These are phyloP conservation scores for Boletus sp. DNA, from an alignment of 768 basidiomycete genomes.

Conservation along the genomic window DNA sequence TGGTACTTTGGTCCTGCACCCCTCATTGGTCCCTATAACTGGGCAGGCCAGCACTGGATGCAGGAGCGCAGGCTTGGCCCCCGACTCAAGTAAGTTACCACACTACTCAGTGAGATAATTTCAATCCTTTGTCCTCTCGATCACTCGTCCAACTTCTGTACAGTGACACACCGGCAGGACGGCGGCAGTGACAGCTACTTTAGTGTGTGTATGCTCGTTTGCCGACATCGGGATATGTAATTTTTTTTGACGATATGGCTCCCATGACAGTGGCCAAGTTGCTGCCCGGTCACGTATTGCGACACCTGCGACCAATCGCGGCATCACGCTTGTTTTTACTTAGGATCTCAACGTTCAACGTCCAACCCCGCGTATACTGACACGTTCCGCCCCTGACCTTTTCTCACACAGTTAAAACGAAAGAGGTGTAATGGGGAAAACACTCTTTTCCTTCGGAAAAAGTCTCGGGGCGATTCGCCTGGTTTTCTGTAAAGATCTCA, in stretches of 20 bases:
- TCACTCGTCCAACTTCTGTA: slow-evolving; percentile 65
- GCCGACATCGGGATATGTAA: not conserved
- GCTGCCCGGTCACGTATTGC: slow-evolving; percentile 46
- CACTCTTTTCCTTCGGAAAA: too few relatives aligned
- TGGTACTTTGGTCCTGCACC: slow-evolving; percentile 41
- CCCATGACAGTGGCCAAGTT: slow-evolving; percentile 34
- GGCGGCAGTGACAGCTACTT: slow-evolving; percentile 50
- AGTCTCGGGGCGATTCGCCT: too few relatives aligned
- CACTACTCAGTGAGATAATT: not conserved
- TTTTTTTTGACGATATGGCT: not conserved
- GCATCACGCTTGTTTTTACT: too few relatives aligned
- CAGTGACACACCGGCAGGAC: too few relatives aligned
- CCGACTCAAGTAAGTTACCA: slow-evolving; percentile 27
- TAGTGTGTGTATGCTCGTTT: slow-evolving; percentile 30
- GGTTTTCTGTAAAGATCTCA: too few relatives aligned
- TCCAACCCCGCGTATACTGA: slow-evolving; percentile 41
- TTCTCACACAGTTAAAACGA: too few relatives aligned
- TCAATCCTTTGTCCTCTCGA: slow-evolving; percentile 25
- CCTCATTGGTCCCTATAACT: slow-evolving; percentile 52
- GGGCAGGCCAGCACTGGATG: slow-evolving; percentile 55
- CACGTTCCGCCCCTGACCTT: slow-evolving; percentile 49
- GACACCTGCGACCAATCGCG: slow-evolving; percentile 51
- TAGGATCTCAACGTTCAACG: too few relatives aligned
- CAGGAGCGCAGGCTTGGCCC: slow-evolving; percentile 48
- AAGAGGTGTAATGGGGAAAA: too few relatives aligned